phyloP scores from a whole-genome alignment of 257 asterid species.

The Dorcoceras hygrometricum region DNA sequence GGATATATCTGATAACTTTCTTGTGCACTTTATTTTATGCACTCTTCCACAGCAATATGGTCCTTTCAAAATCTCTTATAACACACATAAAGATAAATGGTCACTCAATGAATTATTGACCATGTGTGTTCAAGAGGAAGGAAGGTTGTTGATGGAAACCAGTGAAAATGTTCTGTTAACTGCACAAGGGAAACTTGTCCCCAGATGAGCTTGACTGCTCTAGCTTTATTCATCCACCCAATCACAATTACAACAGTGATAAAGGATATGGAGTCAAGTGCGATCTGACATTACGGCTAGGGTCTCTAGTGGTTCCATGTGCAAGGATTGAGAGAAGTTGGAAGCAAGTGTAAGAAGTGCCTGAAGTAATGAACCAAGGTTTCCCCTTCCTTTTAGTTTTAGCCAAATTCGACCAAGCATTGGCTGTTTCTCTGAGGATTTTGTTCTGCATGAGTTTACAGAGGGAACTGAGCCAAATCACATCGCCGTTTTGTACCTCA shows the following conservation, averaged over 20 bases:
- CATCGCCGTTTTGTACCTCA: slow-evolving; percentile 21
- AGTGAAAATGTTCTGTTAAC: too few relatives aligned
- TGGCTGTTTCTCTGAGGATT: not conserved
- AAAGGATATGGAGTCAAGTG: slow-evolving; percentile 44
- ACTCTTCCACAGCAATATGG: too few relatives aligned
- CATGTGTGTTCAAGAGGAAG: too few relatives aligned
- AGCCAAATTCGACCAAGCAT: not conserved
- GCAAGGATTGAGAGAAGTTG: slow-evolving; percentile 22
- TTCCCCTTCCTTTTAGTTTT: slow-evolving; percentile 24
- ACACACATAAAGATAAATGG: too few relatives aligned
- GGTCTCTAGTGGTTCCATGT: slow-evolving; percentile 44
- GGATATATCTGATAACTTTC: too few relatives aligned
- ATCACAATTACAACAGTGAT: slow-evolving; percentile 22
- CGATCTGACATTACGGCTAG: slow-evolving; percentile 78
- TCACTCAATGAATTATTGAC: too few relatives aligned
- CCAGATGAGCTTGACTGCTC: slow-evolving; percentile 25
- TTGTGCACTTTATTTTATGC: too few relatives aligned
- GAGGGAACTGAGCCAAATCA: not conserved
- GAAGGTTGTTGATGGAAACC: too few relatives aligned
- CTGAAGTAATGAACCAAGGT: slow-evolving; percentile 24
- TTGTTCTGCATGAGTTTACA: not conserved
- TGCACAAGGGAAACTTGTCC: slow-evolving; percentile 16
- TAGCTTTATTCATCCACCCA: slow-evolving; percentile 22
- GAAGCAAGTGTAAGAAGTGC: slow-evolving; percentile 27
- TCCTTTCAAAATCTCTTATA: too few relatives aligned